Base-by-base conservation (phyloP, 208 protist species). In the Histomonas meleagridis region DNA sequence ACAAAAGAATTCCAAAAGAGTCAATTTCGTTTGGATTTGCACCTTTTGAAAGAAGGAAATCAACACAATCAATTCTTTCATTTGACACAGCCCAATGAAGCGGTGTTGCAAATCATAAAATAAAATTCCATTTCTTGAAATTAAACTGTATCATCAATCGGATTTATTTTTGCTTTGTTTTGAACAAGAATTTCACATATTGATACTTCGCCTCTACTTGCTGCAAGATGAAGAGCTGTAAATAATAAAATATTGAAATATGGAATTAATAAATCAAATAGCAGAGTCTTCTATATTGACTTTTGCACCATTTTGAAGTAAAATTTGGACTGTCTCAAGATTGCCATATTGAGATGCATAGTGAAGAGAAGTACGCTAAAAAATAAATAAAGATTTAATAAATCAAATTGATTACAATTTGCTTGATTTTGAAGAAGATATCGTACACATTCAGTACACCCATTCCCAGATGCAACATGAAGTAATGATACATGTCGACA, bases 61-160 rank as follows among this genome's bases (percentile, higher is more conserved):
- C 76, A n/a, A 86, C 76, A 86, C 46, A 51, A 16, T 48, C 21
- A 38, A 46, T 46, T 38, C 46, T 12, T 48, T 86, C 46, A 38
- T 43, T 86, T 86, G 76, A 38, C 12, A 40, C 35, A 12, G 76
- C 76, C 76, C 76, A 86, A 28, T 86, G 76, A 55, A 86, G 46
- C 7, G 76, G 76, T 26, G 76, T 86, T 35, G 65, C 32, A 40
- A 35, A 26, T n/a, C 26, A 69, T n/a, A 69, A 69, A 35, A 26
- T 35, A 35, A n/a, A 69, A 51, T n/a, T 79, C 76, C 76, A 57
- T n/a, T n/a, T n/a, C n/a, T n/a, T n/a, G n/a, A n/a, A n/a, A n/a
- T n/a, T n/a, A n/a, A n/a, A n/a, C n/a, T n/a, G 76, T 86, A 55
- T 86, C 76, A 55, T 86, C 76, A 38, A 55, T 21, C 18, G 76